Evolutionary conservation across 1,139 yeast species (phyloP), one percentile per base, ranked within the genome.

Genomic region (Debaryomyces nepalensis): DNA sequence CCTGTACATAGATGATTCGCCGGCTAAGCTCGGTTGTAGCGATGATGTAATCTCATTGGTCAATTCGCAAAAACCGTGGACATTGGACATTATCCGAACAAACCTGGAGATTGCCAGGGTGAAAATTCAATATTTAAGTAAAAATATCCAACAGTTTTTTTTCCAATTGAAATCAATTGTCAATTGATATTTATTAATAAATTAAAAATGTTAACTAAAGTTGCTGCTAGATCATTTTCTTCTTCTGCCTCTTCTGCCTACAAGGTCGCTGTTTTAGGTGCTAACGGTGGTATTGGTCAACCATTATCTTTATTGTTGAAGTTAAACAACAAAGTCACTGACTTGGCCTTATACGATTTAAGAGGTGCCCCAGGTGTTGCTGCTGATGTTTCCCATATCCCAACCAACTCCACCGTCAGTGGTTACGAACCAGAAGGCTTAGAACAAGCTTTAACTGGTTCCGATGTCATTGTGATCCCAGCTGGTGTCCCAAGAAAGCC

Each of bases 401-500:
- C 91, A 66, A 87, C 97, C 53, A 81, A 83, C 60, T 81, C 91
- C 46, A 70, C 75, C 34, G 87, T 88, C 50, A 68, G 77, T 50
- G 85, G 88, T 45, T 84, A 77, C 71, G 74, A 84, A 53, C 91
- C 95, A 47, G 82, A 78, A 41, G 58, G 61, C 49, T 76, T 81
- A 48, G 73, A 75, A 51, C 73, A 68, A 42, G 95, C 96, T 20
- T 75, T 91, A 53, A 67, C 76, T 40, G 86, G 82, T 39, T 75
- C 95, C 20, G 87, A 86, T 58, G 77, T 90, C 49, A 87, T 91
- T 50, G 81, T 91, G 47, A 87, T 91, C 63, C 97, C 97, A 50
- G 97, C 97, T 39, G 97, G 98, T 63, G 88, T 91, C 46, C 97
- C 97, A 65, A 83, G 98, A 75, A 91, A 91, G 75, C 97, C 97